Conservation (phyloP, 768 basidiomycete species). For the Gymnopilus dilepis region DNA sequence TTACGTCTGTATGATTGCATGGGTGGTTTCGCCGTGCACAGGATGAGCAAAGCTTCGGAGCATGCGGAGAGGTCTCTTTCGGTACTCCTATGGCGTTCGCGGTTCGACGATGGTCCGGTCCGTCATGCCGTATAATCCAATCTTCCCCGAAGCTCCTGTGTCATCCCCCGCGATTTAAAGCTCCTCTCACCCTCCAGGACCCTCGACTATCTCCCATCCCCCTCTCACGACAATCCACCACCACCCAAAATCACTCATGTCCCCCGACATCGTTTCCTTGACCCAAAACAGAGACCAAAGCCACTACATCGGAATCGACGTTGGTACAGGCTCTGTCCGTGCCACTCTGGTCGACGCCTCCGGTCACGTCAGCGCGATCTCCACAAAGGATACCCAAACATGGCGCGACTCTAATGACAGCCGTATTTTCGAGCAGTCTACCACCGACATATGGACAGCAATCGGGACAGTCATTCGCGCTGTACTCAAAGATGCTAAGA, state of each 20-base stretch:
- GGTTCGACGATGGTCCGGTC: background rate
- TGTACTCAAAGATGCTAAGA: conserved; percentile 61
- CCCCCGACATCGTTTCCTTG: too few species aligned
- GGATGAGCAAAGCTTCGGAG: background rate
- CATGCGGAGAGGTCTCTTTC: conserved; percentile 4
- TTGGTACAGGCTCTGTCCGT: conserved; percentile 94
- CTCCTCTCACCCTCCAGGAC: background rate
- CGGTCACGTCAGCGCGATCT: conserved; percentile 78
- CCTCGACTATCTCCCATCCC: background rate
- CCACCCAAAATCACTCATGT: too few species aligned
- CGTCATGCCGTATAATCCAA: conserved; percentile 1
- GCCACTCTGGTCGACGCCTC: conserved; percentile 76
- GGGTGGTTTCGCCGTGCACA: background rate
- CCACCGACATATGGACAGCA: conserved; percentile 82
- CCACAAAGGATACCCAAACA: conserved; percentile 81
- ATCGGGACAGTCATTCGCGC: conserved; percentile 66
- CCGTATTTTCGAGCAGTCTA: conserved; percentile 96
- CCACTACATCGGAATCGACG: conserved; percentile 79
- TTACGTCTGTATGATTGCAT: conserved; percentile 1
- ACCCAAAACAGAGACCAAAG: conserved; percentile 20
- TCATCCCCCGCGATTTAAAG: background rate
- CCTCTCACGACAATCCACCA: background rate
- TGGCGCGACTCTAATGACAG: conserved; percentile 86
- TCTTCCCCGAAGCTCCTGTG: conserved; percentile 2
- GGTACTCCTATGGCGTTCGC: background rate